Percentiles rank a stretch among this genome's conserved stretches.
phyloP scores from a whole-genome alignment of 352 stramenopile genomes.

The Phytophthora multivora region DNA sequence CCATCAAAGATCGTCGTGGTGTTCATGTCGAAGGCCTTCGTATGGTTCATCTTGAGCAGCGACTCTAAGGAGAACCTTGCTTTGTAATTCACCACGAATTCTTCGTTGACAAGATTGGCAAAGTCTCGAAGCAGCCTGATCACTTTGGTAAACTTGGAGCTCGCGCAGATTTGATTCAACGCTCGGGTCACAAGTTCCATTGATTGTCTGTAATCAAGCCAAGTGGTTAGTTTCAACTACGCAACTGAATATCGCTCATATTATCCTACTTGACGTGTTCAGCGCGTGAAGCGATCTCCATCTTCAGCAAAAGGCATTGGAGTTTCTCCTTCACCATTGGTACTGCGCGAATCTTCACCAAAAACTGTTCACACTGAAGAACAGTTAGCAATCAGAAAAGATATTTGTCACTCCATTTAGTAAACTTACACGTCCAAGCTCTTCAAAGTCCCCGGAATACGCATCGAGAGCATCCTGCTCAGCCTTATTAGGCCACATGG shows the following conservation, averaged over 20 bases:
- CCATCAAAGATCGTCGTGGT: slow-evolving; percentile 23
- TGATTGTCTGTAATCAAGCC: slow-evolving; percentile 16
- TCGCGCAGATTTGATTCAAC: slow-evolving; percentile 35
- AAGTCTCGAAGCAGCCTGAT: slow-evolving; percentile 33
- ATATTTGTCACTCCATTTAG: neutral
- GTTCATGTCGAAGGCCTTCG: slow-evolving; percentile 26
- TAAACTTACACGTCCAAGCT: slow-evolving; percentile 26
- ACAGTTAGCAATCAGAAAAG: neutral
- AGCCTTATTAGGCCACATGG: slow-evolving; percentile 37
- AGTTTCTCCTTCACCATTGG: slow-evolving; percentile 35
- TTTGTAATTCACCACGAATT: slow-evolving; percentile 16
- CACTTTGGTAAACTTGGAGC: slow-evolving; percentile 21
- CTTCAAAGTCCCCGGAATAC: slow-evolving; percentile 22
- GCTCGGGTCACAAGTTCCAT: slow-evolving; percentile 32
- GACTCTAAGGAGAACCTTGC: slow-evolving; percentile 32
- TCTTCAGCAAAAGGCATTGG: slow-evolving; percentile 33
- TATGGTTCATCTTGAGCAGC: slow-evolving; percentile 20
- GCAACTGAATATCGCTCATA: neutral
- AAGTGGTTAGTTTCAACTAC: slow-evolving; percentile 2
- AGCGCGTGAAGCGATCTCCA: slow-evolving; percentile 25
- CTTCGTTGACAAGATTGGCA: slow-evolving; percentile 30
- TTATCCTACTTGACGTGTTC: slow-evolving; percentile 28
- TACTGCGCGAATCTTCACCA: slow-evolving; percentile 26
- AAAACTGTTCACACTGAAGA: slow-evolving; percentile 35
- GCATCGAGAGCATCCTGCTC: slow-evolving; percentile 29